A percentile compares a stretch with the other conserved stretches of the same genome.
Evolutionary conservation across 2,329 filamentous ascomycete species (phyloP).

Genomic region (Trichoderma hamatum): DNA sequence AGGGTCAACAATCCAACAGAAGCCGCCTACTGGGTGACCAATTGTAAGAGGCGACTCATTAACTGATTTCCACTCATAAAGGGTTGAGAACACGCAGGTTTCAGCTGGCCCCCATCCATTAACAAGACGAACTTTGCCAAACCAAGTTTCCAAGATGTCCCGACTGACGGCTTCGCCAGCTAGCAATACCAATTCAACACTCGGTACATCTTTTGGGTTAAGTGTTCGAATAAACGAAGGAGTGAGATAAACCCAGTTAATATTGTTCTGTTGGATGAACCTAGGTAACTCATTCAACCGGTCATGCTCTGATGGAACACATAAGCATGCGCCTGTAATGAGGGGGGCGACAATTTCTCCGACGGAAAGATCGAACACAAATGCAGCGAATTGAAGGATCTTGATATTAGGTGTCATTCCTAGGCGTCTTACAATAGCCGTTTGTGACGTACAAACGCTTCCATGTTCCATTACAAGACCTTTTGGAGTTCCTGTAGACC

Average conservation of each 20-base stretch:
- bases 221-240: conserved; percentile 23
- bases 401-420: background rate
- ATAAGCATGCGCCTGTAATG: conserved; percentile 15
- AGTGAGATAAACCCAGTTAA: conserved; percentile 25
- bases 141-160: conserved; percentile 27
- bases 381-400: conserved; percentile 21
- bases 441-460: conserved; percentile 18
- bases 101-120: conserved; percentile 33
- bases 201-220: conserved; percentile 9
- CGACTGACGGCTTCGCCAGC: conserved; percentile 24
- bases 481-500: conserved; percentile 19
- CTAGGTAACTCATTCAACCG: conserved; percentile 22
- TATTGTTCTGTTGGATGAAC: conserved; percentile 10
- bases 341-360: conserved; percentile 23
- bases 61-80: conserved; percentile 24
- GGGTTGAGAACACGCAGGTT: conserved; percentile 24
- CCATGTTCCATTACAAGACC: conserved; percentile 25
- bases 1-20: conserved; percentile 24
- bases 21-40: conserved; percentile 19
- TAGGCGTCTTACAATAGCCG: conserved; percentile 2
- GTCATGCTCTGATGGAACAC: conserved; percentile 22
- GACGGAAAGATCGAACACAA: conserved; percentile 25
- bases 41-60: conserved; percentile 25
- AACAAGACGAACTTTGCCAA: conserved; percentile 26
- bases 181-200: conserved; percentile 6